Conservation (phyloP, 106 monocot genomes). For the Hemerocallis citrina region DNA sequence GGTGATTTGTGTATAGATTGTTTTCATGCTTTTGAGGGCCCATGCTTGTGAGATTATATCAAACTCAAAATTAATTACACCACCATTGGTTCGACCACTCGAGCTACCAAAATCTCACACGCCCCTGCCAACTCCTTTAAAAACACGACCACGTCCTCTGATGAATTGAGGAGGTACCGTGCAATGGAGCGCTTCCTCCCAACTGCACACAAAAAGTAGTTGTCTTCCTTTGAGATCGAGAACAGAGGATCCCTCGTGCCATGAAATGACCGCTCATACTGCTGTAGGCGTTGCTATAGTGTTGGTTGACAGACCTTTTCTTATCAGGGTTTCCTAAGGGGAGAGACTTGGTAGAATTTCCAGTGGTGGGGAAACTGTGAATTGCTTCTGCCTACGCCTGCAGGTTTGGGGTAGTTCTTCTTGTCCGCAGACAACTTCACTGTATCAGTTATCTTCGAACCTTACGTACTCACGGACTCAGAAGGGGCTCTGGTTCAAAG, state of each 20-base stretch:
- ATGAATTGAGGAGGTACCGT: conserved; percentile 70
- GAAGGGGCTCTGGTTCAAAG: conserved; percentile 94
- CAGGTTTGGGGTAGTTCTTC: conserved; percentile 24
- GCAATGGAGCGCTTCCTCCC: conserved; percentile 47
- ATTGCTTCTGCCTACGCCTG: conserved; percentile 34
- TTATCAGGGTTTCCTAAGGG: conserved; percentile 34
- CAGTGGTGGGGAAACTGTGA: conserved; percentile 2
- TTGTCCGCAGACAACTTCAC: conserved; percentile 41
- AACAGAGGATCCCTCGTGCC: conserved; percentile 22
- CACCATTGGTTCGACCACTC: neutral
- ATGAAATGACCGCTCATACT: conserved; percentile 37
- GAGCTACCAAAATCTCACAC: neutral
- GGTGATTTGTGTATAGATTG: too few relatives aligned
- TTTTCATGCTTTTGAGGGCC: too few relatives aligned
- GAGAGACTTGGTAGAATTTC: neutral
- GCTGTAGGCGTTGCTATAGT: neutral
- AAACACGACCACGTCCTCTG: conserved; percentile 78
- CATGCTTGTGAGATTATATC: too few relatives aligned
- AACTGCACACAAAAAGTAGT: conserved; percentile 11
- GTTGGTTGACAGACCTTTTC: conserved; percentile 15
- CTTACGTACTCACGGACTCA: conserved; percentile 38
- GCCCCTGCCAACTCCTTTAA: conserved; percentile 62
- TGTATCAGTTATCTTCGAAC: conserved; percentile 48
- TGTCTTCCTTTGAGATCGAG: conserved; percentile 13
- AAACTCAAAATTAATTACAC: too few relatives aligned